Evolutionary conservation across 805 yeast species (phyloP), one percentile per base, ranked within the genome.

Genomic region (Candida chilensis): DNA sequence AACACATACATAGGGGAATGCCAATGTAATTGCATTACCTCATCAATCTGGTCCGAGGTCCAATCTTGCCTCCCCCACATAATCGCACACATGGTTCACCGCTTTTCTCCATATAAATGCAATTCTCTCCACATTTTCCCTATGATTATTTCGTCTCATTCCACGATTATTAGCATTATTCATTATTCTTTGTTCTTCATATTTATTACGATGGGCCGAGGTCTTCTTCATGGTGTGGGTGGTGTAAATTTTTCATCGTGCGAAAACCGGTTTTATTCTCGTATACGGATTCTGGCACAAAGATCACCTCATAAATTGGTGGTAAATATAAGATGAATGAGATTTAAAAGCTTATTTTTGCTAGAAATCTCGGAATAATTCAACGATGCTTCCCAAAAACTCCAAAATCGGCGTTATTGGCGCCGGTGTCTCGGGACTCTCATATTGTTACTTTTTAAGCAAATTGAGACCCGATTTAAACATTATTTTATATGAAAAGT

Each of bases 361-460:
- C 32, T 39, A 14, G 24, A 22, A 9, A 31, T 39, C 4, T 27
- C 37, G 22, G n/a, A n/a, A n/a, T n/a, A n/a, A n/a, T n/a, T n/a
- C n/a, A n/a, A n/a, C n/a, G 25, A 22, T n/a, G 13, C 7, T 42
- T 42, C 28, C 42, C 18, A 22, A 27, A 12, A 50, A 51, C 29
- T 63, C 73, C 1, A 51, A 52, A 14, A 76, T 87, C 2, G 87
- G 82, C 1, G 82, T 88, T 0, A 47, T 87, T 1, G 98, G 98
- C 0, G 79, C 83, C 1, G 98, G 98, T 1, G 71, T 90, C 2
- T 81, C 95, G 0, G 96, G 96, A 0, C 60, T 92, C 3, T 60
- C 86, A 2, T 82, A 71, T 45, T 72, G 81, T 1, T 81, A 78
- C 43, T 82, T 79, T 44, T 58, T 87, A 10, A 61, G 67, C 20